phyloP scores from a whole-genome alignment of 2,329 filamentous ascomycete genomes.

The Exophiala lecanii-corni region DNA sequence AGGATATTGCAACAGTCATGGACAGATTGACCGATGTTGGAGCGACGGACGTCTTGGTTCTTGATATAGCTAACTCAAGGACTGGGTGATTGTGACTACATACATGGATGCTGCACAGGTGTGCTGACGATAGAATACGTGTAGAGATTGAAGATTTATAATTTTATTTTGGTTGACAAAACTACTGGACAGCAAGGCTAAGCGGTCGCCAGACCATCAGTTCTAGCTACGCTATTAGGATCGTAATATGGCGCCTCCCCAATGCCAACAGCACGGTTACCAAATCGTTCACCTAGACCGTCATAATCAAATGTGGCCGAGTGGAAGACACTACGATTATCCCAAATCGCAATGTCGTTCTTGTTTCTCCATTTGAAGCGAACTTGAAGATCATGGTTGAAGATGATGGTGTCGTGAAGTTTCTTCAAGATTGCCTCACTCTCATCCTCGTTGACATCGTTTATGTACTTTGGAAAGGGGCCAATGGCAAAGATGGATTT shows the following conservation, averaged over 20 bases:
- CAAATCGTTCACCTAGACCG: constrained; percentile 29
- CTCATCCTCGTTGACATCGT: constrained; percentile 42
- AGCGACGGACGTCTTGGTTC: constrained; percentile 78
- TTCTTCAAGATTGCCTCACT: constrained; percentile 39
- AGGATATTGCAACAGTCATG: constrained; percentile 79
- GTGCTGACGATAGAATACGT: background rate
- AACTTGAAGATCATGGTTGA: constrained; percentile 51
- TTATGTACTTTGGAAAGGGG: constrained; percentile 38
- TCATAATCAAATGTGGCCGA: constrained; percentile 33
- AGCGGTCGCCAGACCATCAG: constrained; percentile 7
- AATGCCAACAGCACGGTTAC: constrained; percentile 32
- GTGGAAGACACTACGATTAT: constrained; percentile 32
- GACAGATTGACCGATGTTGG: constrained; percentile 72
- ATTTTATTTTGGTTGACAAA: too few relatives aligned
- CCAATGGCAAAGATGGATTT: constrained; percentile 51
- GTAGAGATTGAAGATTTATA: background rate
- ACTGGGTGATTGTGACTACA: constrained; percentile 31
- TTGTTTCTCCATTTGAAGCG: constrained; percentile 46
- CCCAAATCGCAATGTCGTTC: constrained; percentile 44
- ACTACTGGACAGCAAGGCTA: too few relatives aligned
- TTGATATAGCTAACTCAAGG: constrained; percentile 78
- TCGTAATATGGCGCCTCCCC: constrained; percentile 35
- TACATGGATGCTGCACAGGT: background rate
- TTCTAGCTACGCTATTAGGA: constrained; percentile 28
- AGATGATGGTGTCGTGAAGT: constrained; percentile 39